Conservation (phyloP, 306 rosid species). For the Cucurbita argyrosperma region DNA sequence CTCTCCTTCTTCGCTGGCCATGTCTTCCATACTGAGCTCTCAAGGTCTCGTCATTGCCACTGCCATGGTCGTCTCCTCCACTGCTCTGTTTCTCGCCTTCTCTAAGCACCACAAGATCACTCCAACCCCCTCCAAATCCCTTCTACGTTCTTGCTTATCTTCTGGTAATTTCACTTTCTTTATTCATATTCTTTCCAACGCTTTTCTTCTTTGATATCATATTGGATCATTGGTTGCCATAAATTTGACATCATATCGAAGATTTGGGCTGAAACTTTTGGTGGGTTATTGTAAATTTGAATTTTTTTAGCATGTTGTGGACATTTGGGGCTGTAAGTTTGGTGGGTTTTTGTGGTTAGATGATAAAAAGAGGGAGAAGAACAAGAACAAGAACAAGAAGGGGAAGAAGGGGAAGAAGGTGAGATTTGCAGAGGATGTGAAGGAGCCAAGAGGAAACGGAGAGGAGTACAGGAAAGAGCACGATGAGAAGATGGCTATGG, state of each 20-base stretch:
- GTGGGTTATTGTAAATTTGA: background rate
- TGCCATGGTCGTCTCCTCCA: slow-evolving; percentile 31
- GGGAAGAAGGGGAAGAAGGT: slow-evolving; percentile 62
- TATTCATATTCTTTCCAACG: background rate
- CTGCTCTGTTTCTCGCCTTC: slow-evolving; percentile 23
- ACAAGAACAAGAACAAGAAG: slow-evolving; percentile 13
- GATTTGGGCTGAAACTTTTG: background rate
- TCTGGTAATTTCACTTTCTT: slow-evolving; percentile 21
- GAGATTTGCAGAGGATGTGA: slow-evolving; percentile 55
- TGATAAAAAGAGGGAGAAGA: slow-evolving; percentile 16
- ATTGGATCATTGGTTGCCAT: too few relatives aligned
- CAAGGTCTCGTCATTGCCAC: slow-evolving; percentile 30
- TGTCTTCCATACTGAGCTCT: slow-evolving; percentile 24
- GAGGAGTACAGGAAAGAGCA: slow-evolving; percentile 19
- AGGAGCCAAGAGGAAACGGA: slow-evolving; percentile 20
- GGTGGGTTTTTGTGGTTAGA: background rate
- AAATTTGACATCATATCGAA: background rate
- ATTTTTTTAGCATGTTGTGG: background rate
- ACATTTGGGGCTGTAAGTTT: background rate
- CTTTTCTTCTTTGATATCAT: too few relatives aligned
- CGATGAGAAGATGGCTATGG: slow-evolving; percentile 9
- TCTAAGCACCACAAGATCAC: slow-evolving; percentile 11
- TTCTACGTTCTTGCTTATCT: slow-evolving; percentile 42
- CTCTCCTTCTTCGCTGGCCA: background rate
- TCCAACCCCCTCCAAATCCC: background rate